phyloP scores from a whole-genome alignment of 2,329 filamentous ascomycete genomes.

The Penicillium sp. region DNA sequence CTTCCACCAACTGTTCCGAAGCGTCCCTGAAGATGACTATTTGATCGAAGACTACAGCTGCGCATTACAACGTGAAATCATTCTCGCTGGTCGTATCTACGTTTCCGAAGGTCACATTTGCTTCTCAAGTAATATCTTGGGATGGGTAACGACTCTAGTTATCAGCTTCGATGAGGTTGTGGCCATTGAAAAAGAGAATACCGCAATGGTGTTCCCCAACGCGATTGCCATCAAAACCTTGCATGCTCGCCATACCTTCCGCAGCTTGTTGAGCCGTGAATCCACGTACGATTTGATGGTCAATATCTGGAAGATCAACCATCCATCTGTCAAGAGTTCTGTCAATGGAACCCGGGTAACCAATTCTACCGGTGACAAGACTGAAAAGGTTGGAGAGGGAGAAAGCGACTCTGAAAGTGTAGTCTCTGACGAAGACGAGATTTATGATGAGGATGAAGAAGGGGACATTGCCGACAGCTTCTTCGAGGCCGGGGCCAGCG shows the following conservation, averaged over 20 bases:
- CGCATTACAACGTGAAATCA: conserved; percentile 88
- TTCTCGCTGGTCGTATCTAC: conserved; percentile 88
- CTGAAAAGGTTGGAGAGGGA: conserved; percentile 64
- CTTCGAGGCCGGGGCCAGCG: conserved; percentile 51
- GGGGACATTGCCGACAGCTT: conserved; percentile 57
- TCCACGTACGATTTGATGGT: conserved; percentile 96
- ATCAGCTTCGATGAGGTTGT: conserved; percentile 98
- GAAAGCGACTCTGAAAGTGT: conserved; percentile 70
- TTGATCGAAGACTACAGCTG: conserved; percentile 98
- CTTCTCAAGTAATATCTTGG: conserved; percentile 97
- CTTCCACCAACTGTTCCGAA: conserved; percentile 90
- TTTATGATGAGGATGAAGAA: conserved; percentile 50
- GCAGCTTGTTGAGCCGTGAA: conserved; percentile 88
- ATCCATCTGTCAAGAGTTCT: conserved; percentile 85
- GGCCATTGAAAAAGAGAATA: conserved; percentile 93
- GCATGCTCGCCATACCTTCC: conserved; percentile 92
- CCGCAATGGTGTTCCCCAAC: conserved; percentile 92
- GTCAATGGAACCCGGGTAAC: conserved; percentile 82
- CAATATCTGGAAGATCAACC: conserved; percentile 96
- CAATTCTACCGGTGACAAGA: conserved; percentile 79
- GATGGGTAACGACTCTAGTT: conserved; percentile 94
- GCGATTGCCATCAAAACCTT: conserved; percentile 94
- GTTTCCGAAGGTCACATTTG: conserved; percentile 96
- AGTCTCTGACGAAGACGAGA: conserved; percentile 67
- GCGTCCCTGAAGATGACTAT: conserved; percentile 95